phyloP scores from a whole-genome alignment of 192 early-diverging fungal species.

The Oehlia diaphana region DNA sequence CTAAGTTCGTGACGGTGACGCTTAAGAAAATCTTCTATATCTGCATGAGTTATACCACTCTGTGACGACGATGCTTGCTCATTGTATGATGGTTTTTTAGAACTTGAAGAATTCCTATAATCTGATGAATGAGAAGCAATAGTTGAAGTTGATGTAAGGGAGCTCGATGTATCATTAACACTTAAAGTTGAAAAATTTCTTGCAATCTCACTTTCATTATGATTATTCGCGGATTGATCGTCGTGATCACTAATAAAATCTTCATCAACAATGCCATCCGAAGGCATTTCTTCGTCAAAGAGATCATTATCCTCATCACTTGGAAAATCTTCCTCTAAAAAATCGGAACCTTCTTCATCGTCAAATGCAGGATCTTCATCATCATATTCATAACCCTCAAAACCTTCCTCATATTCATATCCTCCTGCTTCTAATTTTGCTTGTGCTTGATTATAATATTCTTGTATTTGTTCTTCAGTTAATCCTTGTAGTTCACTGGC shows the following conservation, averaged over 20 bases:
- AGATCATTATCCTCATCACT: slow-evolving; percentile 38
- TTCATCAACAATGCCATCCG: slow-evolving; percentile 29
- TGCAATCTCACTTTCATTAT: background rate
- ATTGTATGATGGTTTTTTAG: background rate
- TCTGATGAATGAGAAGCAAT: background rate
- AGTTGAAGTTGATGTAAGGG: slow-evolving; percentile 1
- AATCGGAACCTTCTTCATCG: slow-evolving; percentile 34
- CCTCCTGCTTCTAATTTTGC: background rate
- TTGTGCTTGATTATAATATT: slow-evolving; percentile 17
- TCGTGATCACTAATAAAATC: background rate
- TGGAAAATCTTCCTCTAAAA: slow-evolving; percentile 39
- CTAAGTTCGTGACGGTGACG: slow-evolving; percentile 63
- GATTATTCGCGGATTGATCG: background rate
- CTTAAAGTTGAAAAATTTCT: background rate
- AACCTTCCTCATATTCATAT: slow-evolving; percentile 21
- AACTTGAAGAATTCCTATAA: background rate
- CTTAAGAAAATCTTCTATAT: slow-evolving; percentile 60
- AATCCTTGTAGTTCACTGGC: background rate
- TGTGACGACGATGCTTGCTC: background rate
- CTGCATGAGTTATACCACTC: background rate
- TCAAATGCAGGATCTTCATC: slow-evolving; percentile 33
- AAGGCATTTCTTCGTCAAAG: slow-evolving; percentile 43
- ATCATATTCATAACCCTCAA: slow-evolving; percentile 32
- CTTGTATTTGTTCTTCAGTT: slow-evolving; percentile 20
- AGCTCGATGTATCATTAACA: background rate